Evolutionary conservation across 2,329 filamentous ascomycete genomes (phyloP).

Genomic region (Colletotrichum cuscutae): DNA sequence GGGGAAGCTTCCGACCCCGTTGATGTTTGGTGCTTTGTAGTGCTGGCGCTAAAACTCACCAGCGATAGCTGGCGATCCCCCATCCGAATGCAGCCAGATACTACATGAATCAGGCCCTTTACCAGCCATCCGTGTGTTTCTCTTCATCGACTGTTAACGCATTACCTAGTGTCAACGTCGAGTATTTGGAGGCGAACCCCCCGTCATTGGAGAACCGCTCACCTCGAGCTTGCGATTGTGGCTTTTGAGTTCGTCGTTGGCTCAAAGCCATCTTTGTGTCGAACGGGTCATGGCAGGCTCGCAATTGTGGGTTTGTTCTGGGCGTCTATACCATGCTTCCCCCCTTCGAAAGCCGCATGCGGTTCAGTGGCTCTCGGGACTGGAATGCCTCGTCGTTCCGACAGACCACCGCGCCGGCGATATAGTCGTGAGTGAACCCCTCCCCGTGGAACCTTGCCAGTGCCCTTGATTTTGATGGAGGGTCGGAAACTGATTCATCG

Average conservation of each 20-base stretch:
- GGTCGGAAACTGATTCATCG: not conserved
- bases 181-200: too few relatives aligned
- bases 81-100: not conserved
- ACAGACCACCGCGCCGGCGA: not conserved
- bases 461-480: not conserved
- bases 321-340: not conserved
- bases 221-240: not conserved
- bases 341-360: conserved; percentile 6
- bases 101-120: not conserved
- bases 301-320: not conserved
- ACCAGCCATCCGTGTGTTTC: not conserved
- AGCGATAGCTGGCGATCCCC: not conserved
- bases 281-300: not conserved
- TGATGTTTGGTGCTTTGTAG: not conserved
- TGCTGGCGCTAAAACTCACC: not conserved
- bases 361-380: not conserved
- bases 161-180: not conserved
- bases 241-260: conserved; percentile 1
- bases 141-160: not conserved
- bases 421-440: not conserved
- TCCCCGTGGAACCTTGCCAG: not conserved
- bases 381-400: not conserved
- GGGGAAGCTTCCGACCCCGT: not conserved
- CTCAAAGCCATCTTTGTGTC: not conserved
- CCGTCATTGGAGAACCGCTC: not conserved